Evolutionary conservation across 2,329 filamentous ascomycete species (phyloP).

Genomic region (Annulohypoxylon truncatum): DNA sequence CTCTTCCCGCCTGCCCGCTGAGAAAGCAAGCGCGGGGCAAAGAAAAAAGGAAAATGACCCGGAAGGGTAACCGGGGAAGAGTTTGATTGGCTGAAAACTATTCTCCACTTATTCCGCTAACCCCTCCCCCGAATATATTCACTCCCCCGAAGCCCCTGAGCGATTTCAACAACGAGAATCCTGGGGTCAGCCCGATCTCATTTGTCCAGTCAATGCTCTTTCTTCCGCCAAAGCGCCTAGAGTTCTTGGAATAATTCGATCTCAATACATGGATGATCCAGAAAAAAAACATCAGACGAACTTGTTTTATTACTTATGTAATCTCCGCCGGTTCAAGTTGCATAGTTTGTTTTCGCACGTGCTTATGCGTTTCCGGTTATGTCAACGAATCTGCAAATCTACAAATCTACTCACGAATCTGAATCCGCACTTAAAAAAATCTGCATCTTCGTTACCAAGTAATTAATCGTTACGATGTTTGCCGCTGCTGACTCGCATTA

Average conservation of each 20-base stretch:
- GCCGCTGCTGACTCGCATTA: neutral
- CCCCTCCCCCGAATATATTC: conserved; percentile 6
- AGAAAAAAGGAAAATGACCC: conserved; percentile 37
- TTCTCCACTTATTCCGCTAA: neutral
- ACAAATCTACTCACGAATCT: neutral
- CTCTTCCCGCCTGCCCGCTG: conserved; percentile 23
- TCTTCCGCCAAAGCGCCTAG: conserved; percentile 24
- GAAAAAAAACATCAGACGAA: conserved; percentile 2
- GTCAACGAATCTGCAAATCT: neutral
- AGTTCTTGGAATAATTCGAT: neutral
- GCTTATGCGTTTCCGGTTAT: neutral
- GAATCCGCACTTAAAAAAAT: neutral
- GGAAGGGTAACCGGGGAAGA: conserved; percentile 38
- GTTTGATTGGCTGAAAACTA: conserved; percentile 37
- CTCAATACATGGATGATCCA: neutral
- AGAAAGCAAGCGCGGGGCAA: conserved; percentile 42
- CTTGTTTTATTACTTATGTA: conserved; percentile 6
- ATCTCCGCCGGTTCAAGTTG: conserved; percentile 9
- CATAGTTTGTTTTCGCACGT: conserved; percentile 1
- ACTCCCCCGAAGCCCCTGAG: conserved; percentile 18
- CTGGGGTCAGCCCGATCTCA: conserved; percentile 32
- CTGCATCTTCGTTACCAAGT: neutral
- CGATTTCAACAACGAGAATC: conserved; percentile 13
- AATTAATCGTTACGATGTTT: conserved; percentile 14
- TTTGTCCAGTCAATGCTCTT: conserved; percentile 16